Evolutionary conservation across 163 green algal species (phyloP), one percentile per base, ranked within the genome.

Genomic region (Scenedesmus sp.): DNA sequence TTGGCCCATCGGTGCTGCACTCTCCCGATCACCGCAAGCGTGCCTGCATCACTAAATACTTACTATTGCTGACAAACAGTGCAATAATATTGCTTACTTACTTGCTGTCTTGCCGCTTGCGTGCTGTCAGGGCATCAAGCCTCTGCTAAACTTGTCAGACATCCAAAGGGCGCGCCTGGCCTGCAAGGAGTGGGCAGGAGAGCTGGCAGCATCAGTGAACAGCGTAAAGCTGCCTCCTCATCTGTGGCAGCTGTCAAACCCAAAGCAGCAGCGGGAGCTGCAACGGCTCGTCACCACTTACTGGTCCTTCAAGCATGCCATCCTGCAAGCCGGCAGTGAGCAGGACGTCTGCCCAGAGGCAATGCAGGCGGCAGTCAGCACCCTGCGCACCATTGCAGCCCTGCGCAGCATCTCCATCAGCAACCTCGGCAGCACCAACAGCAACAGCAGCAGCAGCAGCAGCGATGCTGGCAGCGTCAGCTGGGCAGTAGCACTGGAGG

Each of bases 151-250:
- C 7, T 6, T 82, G 26, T 12, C 64, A 62, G 85, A 89, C 60
- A 62, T 64, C 3, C 85, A 56, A 10, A 16, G 57, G 20, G 85
- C 85, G 8, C 85, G 85, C 85, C 64, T 62, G 2, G 15, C 60
- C 23, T 89, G 64, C 64, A 64, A 66, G 46, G 85, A 89, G 54
- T 89, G 85, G 85, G 86, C 86, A n/a, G 86, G 7, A 20, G 86
- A 90, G 23, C 66, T 90, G 56, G 86, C 86, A 55, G 54, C 86
- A 55, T 66, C 86, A n/a, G 86, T 90, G 4, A 55, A 70, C 16
- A 84, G 16, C 10, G 67, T 90, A 52, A 52, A 64, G 16, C 66
- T 90, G 20, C 86, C 86, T 26, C 55, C 66, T 6, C 7, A 67
- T 6, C 86, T 90, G 3, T 90, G 86, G 86, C 86, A 90, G 54